Evolutionary conservation across 345 rosid species (phyloP).

Genomic region (Boechera stricta): DNA sequence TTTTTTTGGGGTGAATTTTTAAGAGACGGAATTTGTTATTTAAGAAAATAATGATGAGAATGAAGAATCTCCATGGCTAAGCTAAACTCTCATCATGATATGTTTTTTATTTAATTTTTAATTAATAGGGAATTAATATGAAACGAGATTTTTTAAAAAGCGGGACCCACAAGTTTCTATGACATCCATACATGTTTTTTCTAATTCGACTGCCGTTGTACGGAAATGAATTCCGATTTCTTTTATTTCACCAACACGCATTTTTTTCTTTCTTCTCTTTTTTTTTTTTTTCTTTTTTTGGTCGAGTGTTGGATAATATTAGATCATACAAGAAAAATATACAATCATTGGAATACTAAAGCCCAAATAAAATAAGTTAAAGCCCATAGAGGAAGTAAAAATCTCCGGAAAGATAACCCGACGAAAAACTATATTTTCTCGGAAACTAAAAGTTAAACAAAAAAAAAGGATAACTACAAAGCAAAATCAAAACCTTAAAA

Average conservation of each 20-base stretch:
- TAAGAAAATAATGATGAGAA: constrained; percentile 18
- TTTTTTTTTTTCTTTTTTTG: too few relatives aligned
- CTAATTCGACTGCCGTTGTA: not conserved
- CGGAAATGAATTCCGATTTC: not conserved
- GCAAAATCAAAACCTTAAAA: too few relatives aligned
- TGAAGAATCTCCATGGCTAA: constrained; percentile 32
- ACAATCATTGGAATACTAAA: too few relatives aligned
- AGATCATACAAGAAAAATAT: too few relatives aligned
- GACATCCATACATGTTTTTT: constrained; percentile 24
- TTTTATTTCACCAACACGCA: not conserved
- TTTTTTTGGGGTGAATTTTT: not conserved
- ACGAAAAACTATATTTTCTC: too few relatives aligned
- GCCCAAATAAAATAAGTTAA: too few relatives aligned
- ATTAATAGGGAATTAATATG: not conserved
- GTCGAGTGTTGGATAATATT: too few relatives aligned
- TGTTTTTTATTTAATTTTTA: not conserved
- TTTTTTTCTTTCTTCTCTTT: too few relatives aligned
- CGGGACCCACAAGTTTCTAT: constrained; percentile 41
- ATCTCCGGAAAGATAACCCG: too few relatives aligned
- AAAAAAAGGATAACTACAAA: too few relatives aligned
- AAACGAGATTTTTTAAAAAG: not conserved
- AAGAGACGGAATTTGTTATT: not conserved
- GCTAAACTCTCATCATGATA: constrained; percentile 16
- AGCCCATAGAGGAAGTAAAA: too few relatives aligned
- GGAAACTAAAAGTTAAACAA: too few relatives aligned